Evolutionary conservation across 345 rosid genomes (phyloP).

Genomic region (Melaleuca alternifolia): DNA sequence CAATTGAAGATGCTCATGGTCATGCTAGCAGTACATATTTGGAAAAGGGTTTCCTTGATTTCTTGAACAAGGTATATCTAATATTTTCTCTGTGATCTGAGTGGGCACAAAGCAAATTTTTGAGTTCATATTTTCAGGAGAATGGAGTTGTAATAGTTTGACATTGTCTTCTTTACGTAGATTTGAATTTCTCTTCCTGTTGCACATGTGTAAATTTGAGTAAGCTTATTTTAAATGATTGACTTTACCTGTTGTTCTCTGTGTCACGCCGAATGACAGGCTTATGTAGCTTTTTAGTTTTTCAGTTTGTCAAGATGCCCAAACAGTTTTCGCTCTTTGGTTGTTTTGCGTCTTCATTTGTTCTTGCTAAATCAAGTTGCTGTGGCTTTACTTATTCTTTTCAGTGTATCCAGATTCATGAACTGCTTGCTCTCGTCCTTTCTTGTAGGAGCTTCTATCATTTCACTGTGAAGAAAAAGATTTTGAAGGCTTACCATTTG

Average conservation of each 20-base stretch:
- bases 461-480: constrained; percentile 56
- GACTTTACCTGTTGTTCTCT: not conserved
- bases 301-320: not conserved
- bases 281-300: not conserved
- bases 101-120: not conserved
- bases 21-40: constrained; percentile 24
- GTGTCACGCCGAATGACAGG: not conserved
- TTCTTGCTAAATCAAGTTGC: not conserved
- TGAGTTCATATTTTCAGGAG: not conserved
- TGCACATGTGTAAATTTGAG: not conserved
- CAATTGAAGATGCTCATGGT: constrained; percentile 52
- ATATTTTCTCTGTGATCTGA: not conserved
- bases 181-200: not conserved
- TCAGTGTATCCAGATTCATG: not conserved
- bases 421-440: constrained; percentile 3
- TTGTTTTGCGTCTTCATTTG: not conserved
- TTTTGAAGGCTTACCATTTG: constrained; percentile 77
- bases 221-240: not conserved
- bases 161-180: not conserved
- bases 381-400: not conserved
- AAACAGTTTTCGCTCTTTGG: not conserved
- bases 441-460: constrained; percentile 63
- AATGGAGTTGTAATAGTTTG: not conserved
- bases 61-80: constrained; percentile 51
- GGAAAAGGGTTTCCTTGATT: constrained; percentile 72